phyloP scores from a whole-genome alignment of 2,329 filamentous ascomycete species.

The Colletotrichum sojae region DNA sequence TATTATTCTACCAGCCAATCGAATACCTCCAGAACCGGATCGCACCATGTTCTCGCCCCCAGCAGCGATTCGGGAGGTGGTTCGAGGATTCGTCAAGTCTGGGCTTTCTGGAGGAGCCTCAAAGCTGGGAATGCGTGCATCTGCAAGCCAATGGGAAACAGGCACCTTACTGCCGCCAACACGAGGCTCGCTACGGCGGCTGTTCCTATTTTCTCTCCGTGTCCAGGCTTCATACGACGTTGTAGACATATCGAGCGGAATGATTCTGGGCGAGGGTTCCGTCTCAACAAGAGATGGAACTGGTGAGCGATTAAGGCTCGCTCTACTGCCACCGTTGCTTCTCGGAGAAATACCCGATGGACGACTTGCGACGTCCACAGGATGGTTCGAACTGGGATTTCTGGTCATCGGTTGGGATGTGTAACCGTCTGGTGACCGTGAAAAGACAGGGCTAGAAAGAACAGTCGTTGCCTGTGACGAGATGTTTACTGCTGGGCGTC shows the following conservation, averaged over 20 bases:
- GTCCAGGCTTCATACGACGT: constrained; percentile 49
- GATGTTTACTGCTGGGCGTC: constrained; percentile 37
- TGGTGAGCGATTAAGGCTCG: constrained; percentile 46
- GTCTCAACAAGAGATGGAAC: constrained; percentile 59
- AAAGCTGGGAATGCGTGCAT: constrained; percentile 23
- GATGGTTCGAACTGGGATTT: constrained; percentile 53
- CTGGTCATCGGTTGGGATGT: constrained; percentile 66
- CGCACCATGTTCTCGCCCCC: constrained; percentile 32
- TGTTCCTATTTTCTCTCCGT: constrained; percentile 35
- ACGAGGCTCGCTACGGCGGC: constrained; percentile 12
- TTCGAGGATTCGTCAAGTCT: constrained; percentile 5
- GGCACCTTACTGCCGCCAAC: constrained; percentile 28
- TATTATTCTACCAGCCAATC: constrained; percentile 32
- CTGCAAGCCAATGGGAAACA: constrained; percentile 10
- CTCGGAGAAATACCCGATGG: constrained; percentile 32
- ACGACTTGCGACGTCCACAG: constrained; percentile 9
- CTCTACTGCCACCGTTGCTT: constrained; percentile 43
- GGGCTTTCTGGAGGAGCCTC: constrained; percentile 16
- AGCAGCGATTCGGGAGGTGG: neutral
- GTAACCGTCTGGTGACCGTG: constrained; percentile 55
- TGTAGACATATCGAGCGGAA: constrained; percentile 47
- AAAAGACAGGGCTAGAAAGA: constrained; percentile 43
- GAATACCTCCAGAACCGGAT: constrained; percentile 39
- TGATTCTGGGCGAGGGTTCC: constrained; percentile 57
- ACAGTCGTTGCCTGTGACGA: constrained; percentile 42